A percentile compares a stretch with the other conserved stretches of the same genome.
Evolutionary conservation across 2,329 filamentous ascomycete species (phyloP).

Genomic region (Ceratocystis papillata): DNA sequence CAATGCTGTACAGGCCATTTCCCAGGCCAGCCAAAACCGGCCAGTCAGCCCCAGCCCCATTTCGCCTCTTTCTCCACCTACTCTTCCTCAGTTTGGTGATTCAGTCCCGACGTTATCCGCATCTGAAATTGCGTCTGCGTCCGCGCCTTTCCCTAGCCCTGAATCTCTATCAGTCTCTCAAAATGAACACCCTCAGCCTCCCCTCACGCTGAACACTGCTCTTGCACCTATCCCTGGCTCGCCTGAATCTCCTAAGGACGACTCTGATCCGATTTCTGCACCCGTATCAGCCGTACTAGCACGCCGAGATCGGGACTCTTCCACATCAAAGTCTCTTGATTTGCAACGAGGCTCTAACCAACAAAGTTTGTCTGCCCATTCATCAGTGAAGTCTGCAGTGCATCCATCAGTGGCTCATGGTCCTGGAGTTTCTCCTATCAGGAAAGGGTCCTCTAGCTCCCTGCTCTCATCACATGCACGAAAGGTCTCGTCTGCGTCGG

Average conservation of each 20-base stretch:
- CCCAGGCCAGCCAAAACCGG: neutral
- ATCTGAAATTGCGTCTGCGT: neutral
- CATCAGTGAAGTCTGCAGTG: neutral
- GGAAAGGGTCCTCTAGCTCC: conserved; percentile 5
- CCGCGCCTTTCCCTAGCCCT: neutral
- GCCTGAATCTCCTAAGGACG: conserved; percentile 16
- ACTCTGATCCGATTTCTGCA: neutral
- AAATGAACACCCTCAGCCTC: neutral
- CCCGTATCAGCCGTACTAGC: neutral
- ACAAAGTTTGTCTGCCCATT: conserved; percentile 13
- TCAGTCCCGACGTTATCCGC: neutral
- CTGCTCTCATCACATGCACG: conserved; percentile 1
- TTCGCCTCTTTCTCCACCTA: neutral
- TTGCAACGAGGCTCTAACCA: conserved; percentile 9
- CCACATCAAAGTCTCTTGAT: conserved; percentile 11
- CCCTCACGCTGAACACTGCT: neutral
- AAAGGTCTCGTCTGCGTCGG: conserved; percentile 7
- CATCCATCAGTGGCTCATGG: neutral
- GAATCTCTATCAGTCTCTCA: neutral
- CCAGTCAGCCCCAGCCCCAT: neutral
- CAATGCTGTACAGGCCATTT: neutral
- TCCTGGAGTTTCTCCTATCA: neutral
- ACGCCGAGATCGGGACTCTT: conserved; percentile 11
- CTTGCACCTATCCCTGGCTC: conserved; percentile 22
- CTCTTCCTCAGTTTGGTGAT: neutral